Conservation (phyloP, 352 stramenopile genomes). For the Aphanomyces euteiches region DNA sequence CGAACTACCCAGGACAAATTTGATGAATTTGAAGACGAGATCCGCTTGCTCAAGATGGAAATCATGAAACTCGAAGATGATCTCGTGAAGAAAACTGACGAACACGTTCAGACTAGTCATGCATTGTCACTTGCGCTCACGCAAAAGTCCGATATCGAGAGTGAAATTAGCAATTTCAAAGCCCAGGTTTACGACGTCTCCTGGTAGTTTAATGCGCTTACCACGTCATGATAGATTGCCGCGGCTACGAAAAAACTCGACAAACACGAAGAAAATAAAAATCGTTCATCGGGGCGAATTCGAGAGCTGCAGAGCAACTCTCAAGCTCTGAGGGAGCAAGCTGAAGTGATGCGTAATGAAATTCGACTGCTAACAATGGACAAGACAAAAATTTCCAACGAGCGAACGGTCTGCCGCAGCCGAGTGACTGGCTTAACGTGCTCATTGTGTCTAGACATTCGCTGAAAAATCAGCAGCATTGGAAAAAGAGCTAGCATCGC, state of each 20-base stretch:
- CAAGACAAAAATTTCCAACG: slow-evolving; percentile 43
- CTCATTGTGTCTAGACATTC: not conserved
- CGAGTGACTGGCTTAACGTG: not conserved
- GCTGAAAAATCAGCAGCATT: slow-evolving; percentile 30
- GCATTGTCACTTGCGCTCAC: slow-evolving; percentile 63
- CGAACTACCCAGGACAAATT: slow-evolving; percentile 10
- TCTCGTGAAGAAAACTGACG: slow-evolving; percentile 54
- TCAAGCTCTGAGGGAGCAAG: slow-evolving; percentile 46
- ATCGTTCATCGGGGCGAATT: slow-evolving; percentile 14
- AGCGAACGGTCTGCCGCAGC: not conserved
- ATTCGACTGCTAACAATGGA: slow-evolving; percentile 52
- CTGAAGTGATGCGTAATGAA: slow-evolving; percentile 61
- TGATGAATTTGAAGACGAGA: slow-evolving; percentile 39
- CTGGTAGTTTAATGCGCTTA: not conserved
- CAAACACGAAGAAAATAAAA: slow-evolving; percentile 5
- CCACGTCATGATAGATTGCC: not conserved
- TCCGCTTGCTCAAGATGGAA: slow-evolving; percentile 60
- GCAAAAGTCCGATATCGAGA: slow-evolving; percentile 40
- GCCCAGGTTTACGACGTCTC: not conserved
- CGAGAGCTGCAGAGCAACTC: slow-evolving; percentile 18
- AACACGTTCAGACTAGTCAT: slow-evolving; percentile 52
- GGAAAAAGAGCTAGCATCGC: slow-evolving; percentile 41
- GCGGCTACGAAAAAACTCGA: not conserved
- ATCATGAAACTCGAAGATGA: slow-evolving; percentile 66
- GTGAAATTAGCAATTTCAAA: slow-evolving; percentile 14